These are phyloP conservation scores for Salix exigua DNA, from an alignment of 345 rosid genomes.

Conservation along the genomic window DNA sequence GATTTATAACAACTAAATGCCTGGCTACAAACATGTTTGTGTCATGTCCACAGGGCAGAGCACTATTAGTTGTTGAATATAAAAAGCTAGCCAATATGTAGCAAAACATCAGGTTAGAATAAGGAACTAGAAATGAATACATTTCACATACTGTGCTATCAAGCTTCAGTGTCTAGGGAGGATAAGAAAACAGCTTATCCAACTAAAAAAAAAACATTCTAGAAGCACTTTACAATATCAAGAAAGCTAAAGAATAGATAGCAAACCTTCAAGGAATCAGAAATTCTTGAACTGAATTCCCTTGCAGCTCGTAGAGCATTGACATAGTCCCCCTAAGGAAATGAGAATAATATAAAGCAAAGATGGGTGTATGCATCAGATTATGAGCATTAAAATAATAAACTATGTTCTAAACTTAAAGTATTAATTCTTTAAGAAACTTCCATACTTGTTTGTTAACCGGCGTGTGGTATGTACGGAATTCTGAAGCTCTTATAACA, in stretches of 20 bases:
- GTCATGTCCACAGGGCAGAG: neutral
- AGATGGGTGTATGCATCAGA: neutral
- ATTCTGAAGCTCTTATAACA: constrained; percentile 24
- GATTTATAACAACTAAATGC: neutral
- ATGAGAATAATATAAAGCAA: constrained; percentile 7
- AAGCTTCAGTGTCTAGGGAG: neutral
- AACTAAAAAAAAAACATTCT: neutral
- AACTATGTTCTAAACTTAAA: neutral
- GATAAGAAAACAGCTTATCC: constrained; percentile 3
- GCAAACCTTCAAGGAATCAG: constrained; percentile 26
- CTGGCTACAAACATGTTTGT: neutral
- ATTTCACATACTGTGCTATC: neutral
- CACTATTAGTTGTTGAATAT: neutral
- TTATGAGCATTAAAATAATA: too few species aligned
- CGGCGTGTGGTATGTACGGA: constrained; percentile 32
- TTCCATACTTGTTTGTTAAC: constrained; percentile 27
- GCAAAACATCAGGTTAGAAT: neutral
- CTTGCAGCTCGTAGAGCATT: constrained; percentile 25
- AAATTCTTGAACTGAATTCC: constrained; percentile 21
- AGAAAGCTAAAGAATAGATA: neutral
- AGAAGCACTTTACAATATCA: neutral
- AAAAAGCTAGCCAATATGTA: neutral
- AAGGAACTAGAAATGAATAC: neutral
- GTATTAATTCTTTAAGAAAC: constrained; percentile 3
- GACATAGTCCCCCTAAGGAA: constrained; percentile 26